Percentiles rank a stretch among this genome's conserved stretches.
Conservation (phyloP, 2,329 filamentous ascomycete genomes). For the Trichoderma harzianum region DNA sequence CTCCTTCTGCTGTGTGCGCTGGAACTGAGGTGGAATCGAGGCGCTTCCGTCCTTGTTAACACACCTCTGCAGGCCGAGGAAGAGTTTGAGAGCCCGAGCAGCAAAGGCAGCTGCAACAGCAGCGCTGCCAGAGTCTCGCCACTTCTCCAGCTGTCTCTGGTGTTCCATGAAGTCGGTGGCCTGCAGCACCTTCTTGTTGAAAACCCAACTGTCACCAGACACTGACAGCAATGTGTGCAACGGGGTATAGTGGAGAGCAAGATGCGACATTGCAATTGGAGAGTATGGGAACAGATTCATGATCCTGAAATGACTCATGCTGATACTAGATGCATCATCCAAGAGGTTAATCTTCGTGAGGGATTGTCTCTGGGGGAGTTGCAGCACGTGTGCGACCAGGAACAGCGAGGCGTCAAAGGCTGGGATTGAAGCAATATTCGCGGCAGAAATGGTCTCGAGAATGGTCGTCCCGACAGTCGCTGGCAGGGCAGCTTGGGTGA, state of each 20-base stretch:
- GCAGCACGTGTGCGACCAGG: conserved; percentile 38
- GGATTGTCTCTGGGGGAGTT: conserved; percentile 35
- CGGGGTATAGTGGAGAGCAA: conserved; percentile 57
- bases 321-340: conserved; percentile 25
- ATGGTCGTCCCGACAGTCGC: conserved; percentile 29
- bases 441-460: conserved; percentile 35
- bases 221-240: conserved; percentile 56
- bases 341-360: conserved; percentile 28
- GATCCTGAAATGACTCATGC: conserved; percentile 30
- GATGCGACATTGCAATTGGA: conserved; percentile 49
- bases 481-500: conserved; percentile 27
- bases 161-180: conserved; percentile 44
- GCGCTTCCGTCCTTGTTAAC: conserved; percentile 10
- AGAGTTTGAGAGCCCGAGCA: conserved; percentile 48
- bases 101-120: conserved; percentile 48
- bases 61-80: conserved; percentile 33
- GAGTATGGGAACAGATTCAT: conserved; percentile 43
- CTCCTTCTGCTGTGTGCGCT: conserved; percentile 30
- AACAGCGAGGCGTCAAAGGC: conserved; percentile 41
- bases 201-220: conserved; percentile 57
- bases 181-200: conserved; percentile 50
- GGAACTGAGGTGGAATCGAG: neutral
- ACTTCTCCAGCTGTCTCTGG: conserved; percentile 44
- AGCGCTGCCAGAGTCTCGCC: conserved; percentile 45
- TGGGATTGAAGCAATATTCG: conserved; percentile 34